Evolutionary conservation across 2,329 filamentous ascomycete genomes (phyloP).

Genomic region (Fusarium keratoplasticum): DNA sequence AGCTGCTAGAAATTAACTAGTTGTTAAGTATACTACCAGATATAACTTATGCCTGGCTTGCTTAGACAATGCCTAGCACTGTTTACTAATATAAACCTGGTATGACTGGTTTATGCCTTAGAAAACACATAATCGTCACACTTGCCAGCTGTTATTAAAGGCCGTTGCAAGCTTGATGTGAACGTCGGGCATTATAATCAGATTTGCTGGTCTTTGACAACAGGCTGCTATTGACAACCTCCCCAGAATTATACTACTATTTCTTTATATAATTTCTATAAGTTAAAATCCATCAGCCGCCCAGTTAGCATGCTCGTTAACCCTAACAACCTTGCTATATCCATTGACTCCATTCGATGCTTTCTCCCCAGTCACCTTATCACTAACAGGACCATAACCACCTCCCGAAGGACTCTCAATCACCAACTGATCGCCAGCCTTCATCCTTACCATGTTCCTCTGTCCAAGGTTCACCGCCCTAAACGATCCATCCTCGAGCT

Average conservation of each 20-base stretch:
- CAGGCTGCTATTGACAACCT: not conserved
- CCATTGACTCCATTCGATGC: not conserved
- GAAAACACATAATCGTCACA: no score
- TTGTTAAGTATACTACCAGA: no score
- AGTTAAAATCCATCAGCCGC: not conserved
- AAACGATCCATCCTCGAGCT: constrained; percentile 44
- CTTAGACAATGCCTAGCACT: no score
- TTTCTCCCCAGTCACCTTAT: not conserved
- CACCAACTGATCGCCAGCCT: constrained; percentile 27
- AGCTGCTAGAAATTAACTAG: no score
- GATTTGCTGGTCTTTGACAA: not conserved
- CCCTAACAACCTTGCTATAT: not conserved
- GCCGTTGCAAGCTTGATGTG: no score
- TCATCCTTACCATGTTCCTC: constrained; percentile 22
- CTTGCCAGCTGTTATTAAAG: no score
- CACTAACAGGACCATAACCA: constrained; percentile 13
- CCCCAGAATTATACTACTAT: not conserved
- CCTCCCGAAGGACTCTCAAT: constrained; percentile 29
- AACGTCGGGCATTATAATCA: no score
- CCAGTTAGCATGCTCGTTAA: not conserved
- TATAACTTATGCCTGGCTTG: no score
- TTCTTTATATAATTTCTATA: not conserved
- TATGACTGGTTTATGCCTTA: no score
- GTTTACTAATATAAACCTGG: no score
- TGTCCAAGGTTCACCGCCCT: constrained; percentile 41